Conservation (phyloP, 169 alveolate genomes). For the Plasmodium cynomolgi region DNA sequence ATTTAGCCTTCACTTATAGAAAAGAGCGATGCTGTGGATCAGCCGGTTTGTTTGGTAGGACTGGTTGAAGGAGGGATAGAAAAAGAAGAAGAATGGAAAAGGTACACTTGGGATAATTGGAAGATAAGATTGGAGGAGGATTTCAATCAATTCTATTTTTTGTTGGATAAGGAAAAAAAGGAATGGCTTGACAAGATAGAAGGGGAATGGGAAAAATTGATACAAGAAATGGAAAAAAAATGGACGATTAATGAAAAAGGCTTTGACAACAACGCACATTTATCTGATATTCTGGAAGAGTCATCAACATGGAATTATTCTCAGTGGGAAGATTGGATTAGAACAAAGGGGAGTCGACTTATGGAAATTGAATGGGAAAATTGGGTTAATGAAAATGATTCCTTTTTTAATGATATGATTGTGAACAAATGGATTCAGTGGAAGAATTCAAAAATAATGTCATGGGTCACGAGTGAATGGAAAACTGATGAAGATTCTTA, state of each 20-base stretch:
- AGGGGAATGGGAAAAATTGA: conserved; percentile 2
- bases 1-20: not conserved
- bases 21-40: not conserved
- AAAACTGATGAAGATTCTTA: not conserved
- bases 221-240: conserved; percentile 2
- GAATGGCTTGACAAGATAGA: conserved; percentile 14
- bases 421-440: not conserved
- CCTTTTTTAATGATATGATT: not conserved
- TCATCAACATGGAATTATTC: not conserved
- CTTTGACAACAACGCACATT: not conserved
- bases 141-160: not conserved
- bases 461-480: conserved; percentile 18
- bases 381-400: not conserved
- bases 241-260: not conserved
- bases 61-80: not conserved
- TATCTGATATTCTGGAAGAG: not conserved
- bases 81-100: conserved; percentile 14
- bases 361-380: conserved; percentile 2
- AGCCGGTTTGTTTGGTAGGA: not conserved
- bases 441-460: not conserved
- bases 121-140: not conserved
- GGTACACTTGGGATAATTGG: conserved; percentile 15
- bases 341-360: not conserved
- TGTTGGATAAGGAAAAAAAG: not conserved
- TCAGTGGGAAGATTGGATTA: conserved; percentile 22